Evolutionary conservation across 108 stramenopile genomes (phyloP).

Genomic region (Skeletonema marinoi): DNA sequence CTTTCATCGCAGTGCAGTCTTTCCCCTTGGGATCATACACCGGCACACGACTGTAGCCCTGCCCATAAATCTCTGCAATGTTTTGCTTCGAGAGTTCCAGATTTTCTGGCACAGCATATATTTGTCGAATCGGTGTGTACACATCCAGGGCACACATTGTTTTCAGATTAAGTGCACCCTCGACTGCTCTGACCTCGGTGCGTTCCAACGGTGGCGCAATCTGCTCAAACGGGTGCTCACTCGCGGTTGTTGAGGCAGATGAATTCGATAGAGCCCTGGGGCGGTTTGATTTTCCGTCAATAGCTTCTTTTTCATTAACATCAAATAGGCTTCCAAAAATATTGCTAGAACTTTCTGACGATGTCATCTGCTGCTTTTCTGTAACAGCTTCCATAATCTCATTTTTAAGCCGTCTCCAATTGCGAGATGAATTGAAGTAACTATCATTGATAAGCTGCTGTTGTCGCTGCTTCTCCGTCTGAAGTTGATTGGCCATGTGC

Average conservation of each 20-base stretch:
- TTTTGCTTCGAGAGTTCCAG: constrained; percentile 44
- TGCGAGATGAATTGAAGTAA: constrained; percentile 17
- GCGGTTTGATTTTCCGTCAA: background rate
- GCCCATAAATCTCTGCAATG: constrained; percentile 59
- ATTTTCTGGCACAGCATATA: constrained; percentile 54
- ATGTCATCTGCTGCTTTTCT: constrained; percentile 17
- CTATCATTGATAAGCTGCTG: constrained; percentile 4
- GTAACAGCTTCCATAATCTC: constrained; percentile 51
- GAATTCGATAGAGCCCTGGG: constrained; percentile 8
- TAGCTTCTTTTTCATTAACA: background rate
- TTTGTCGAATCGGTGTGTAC: constrained; percentile 53
- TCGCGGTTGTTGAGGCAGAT: background rate
- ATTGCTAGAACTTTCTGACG: background rate
- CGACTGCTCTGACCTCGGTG: constrained; percentile 51
- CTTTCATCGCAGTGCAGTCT: constrained; percentile 40
- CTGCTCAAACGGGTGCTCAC: constrained; percentile 16
- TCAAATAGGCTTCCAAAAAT: background rate
- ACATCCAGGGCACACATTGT: constrained; percentile 69
- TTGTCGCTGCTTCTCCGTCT: constrained; percentile 12
- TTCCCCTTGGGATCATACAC: constrained; percentile 53
- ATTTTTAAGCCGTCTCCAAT: constrained; percentile 49
- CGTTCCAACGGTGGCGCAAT: constrained; percentile 50
- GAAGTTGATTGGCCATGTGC: constrained; percentile 28
- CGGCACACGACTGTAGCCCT: constrained; percentile 66
- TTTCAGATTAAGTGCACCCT: constrained; percentile 62